Evolutionary conservation across 1,284 basidiomycete genomes (phyloP).

Genomic region (Cystobasidium sp.): DNA sequence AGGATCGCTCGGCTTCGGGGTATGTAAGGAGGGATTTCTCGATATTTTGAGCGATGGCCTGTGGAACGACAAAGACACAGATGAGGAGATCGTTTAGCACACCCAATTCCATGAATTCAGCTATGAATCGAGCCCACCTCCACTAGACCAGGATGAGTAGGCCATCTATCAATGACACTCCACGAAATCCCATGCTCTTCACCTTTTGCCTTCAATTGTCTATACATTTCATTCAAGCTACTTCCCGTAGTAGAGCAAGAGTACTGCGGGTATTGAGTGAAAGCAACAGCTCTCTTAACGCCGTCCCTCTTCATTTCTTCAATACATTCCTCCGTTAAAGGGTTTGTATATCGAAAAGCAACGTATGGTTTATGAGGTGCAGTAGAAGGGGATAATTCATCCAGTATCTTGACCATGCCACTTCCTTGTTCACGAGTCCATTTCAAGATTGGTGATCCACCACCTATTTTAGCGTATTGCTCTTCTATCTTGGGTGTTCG

Average conservation of each 20-base stretch:
- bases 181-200: constrained; percentile 75
- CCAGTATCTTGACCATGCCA: constrained; percentile 85
- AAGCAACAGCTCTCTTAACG: constrained; percentile 89
- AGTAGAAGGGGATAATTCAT: constrained; percentile 87
- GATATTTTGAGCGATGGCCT: constrained; percentile 91
- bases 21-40: constrained; percentile 81
- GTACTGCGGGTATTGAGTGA: constrained; percentile 99
- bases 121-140: constrained; percentile 65
- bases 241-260: constrained; percentile 97
- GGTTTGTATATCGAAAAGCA: constrained; percentile 87
- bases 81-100: not conserved
- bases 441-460: constrained; percentile 93
- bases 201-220: constrained; percentile 61
- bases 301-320: constrained; percentile 87
- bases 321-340: constrained; percentile 82
- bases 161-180: constrained; percentile 99
- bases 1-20: constrained; percentile 68
- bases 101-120: not conserved
- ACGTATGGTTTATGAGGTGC: constrained; percentile 97
- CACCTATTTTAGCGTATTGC: constrained; percentile 94
- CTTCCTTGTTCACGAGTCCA: constrained; percentile 90
- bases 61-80: not conserved
- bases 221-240: constrained; percentile 90
- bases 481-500: constrained; percentile 93
- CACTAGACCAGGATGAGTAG: constrained; percentile 88